Base-by-base conservation (phyloP, 1,139 yeast species). In the Yamadazyma mexicana region DNA sequence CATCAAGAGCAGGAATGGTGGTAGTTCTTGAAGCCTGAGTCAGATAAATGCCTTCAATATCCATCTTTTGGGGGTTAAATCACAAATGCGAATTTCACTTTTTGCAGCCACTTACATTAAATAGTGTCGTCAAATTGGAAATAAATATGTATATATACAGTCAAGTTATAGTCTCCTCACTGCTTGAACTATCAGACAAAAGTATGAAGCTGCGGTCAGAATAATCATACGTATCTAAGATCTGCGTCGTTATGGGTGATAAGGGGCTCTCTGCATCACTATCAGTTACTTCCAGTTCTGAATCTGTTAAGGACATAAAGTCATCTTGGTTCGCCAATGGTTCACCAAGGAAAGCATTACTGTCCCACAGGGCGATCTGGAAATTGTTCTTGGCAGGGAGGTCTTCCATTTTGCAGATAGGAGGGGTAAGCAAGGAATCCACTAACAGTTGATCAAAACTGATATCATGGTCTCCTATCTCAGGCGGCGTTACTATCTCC, bases 381-480 rank as follows among this genome's bases (percentile, higher is more conserved):
- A 28, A 14, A 28, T 28, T 14, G 17, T 5, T 16, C 5, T 14
- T 28, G 18, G 17, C 22, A 9, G 17, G 14, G 12, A 7, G 7
- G 5, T 30, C 23, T 10, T 8, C 7, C 9, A 17, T 15, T 17
- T 17, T 23, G 7, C 14, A 10, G 11, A 9, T 25, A 2, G 47
- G 46, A 5, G 48, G 46, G 20, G 38, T 32, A 17, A 49, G 33
- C 10, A 50, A 34, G 9, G 34, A 18, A 4, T 16, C 27, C 6
- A 45, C 44, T 24, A 46, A 42, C 8, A 37, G 39, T 18, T 37
- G 41, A 22, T 51, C 52, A 20, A 17, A 47, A 2, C 33, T 34
- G 2, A 48, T 41, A 22, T 43, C 40, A n/a, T 48, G 49, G 8
- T 28, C 26, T 8, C n/a, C n/a, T 1, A 28, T 8, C n/a, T 23